Percentiles rank a stretch among this genome's conserved stretches.
Evolutionary conservation across 164 flowering plant genomes (phyloP).

Genomic region (Umbilicus rupestris): DNA sequence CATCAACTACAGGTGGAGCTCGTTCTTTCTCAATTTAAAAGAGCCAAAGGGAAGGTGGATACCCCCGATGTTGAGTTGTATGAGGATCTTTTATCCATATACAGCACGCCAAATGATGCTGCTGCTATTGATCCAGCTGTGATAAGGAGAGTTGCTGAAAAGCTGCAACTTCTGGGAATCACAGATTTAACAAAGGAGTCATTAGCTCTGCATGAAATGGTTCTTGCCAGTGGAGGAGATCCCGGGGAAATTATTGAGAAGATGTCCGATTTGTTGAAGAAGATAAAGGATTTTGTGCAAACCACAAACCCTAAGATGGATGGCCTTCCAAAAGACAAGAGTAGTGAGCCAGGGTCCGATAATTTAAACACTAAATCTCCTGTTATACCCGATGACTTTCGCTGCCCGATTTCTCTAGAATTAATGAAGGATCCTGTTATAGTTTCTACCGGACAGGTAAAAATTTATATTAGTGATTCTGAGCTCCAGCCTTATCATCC

Average conservation of each 20-base stretch:
- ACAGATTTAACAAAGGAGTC: constrained; percentile 22
- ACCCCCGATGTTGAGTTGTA: constrained; percentile 27
- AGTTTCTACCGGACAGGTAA: constrained; percentile 37
- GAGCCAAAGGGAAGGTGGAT: constrained; percentile 22
- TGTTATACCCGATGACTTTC: constrained; percentile 25
- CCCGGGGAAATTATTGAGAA: constrained; percentile 19
- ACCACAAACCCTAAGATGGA: constrained; percentile 13
- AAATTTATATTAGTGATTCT: neutral
- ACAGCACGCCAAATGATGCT: constrained; percentile 17
- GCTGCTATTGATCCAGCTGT: constrained; percentile 21
- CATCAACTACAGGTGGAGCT: constrained; percentile 22
- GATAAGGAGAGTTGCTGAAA: constrained; percentile 23
- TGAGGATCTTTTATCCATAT: constrained; percentile 24
- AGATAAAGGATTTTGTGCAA: constrained; percentile 20
- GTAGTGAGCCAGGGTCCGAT: no score
- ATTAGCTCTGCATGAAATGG: constrained; percentile 19
- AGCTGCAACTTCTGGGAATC: constrained; percentile 19
- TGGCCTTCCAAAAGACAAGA: constrained; percentile 12
- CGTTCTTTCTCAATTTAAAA: constrained; percentile 23
- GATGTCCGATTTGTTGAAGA: constrained; percentile 18
- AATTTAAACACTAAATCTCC: constrained; percentile 7
- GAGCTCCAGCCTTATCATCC: neutral
- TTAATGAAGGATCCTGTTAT: constrained; percentile 37
- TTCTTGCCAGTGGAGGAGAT: constrained; percentile 8
- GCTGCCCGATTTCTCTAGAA: constrained; percentile 29